These are phyloP conservation scores for Wickerhamomyces sp. DNA, from an alignment of 1,139 yeast species.

Conservation along the genomic window DNA sequence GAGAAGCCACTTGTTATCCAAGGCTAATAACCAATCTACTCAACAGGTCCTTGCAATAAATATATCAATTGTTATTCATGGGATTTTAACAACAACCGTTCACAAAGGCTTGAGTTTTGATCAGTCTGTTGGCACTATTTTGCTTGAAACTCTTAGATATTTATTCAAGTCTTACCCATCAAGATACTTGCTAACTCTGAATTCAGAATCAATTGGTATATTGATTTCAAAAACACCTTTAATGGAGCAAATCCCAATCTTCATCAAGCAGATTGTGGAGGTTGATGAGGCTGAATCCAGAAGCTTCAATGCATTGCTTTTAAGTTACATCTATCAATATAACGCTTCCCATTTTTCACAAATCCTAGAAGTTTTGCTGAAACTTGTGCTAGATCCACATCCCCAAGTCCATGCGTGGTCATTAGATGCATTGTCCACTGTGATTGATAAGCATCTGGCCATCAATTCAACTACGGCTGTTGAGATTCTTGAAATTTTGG, in stretches of 20 bases:
- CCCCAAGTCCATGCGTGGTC: slow-evolving; percentile 78
- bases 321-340: slow-evolving; percentile 55
- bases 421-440: slow-evolving; percentile 50
- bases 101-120: slow-evolving; percentile 12
- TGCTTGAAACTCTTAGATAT: slow-evolving; percentile 55
- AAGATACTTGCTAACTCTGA: slow-evolving; percentile 40
- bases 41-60: slow-evolving; percentile 56
- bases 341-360: slow-evolving; percentile 40
- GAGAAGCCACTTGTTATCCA: slow-evolving; percentile 46
- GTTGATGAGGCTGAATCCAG: slow-evolving; percentile 60
- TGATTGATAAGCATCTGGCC: slow-evolving; percentile 56
- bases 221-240: slow-evolving; percentile 41
- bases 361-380: slow-evolving; percentile 53
- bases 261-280: slow-evolving; percentile 59
- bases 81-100: slow-evolving; percentile 36
- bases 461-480: slow-evolving; percentile 37
- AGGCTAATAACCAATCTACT: slow-evolving; percentile 31
- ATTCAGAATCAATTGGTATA: slow-evolving; percentile 67
- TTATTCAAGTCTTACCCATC: slow-evolving; percentile 31
- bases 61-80: slow-evolving; percentile 58
- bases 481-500: slow-evolving; percentile 43
- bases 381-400: slow-evolving; percentile 74
- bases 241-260: slow-evolving; percentile 47
- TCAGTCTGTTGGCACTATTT: slow-evolving; percentile 39
- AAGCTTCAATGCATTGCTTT: slow-evolving; percentile 55